These are phyloP conservation scores for Saturnispora diversa DNA, from an alignment of 805 yeast species.

Conservation along the genomic window DNA sequence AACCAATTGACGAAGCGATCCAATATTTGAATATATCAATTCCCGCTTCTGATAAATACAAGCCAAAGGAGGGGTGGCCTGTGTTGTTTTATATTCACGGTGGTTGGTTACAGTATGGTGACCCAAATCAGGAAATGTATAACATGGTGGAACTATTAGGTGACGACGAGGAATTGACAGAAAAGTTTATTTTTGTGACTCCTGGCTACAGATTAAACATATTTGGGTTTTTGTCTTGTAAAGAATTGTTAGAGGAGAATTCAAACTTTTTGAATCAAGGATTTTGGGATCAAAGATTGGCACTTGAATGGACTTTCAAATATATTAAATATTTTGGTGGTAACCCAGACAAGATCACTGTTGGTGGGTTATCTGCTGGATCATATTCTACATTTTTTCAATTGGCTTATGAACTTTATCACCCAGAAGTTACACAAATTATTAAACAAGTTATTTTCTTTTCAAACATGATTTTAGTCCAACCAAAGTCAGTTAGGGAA, in stretches of 20 bases:
- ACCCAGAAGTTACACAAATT: constrained; percentile 32
- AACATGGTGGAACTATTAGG: constrained; percentile 22
- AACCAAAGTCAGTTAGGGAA: constrained; percentile 34
- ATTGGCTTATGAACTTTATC: constrained; percentile 35
- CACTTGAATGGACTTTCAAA: constrained; percentile 38
- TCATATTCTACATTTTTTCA: constrained; percentile 36
- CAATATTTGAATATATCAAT: constrained; percentile 33
- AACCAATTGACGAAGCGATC: constrained; percentile 29
- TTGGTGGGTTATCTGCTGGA: constrained; percentile 44
- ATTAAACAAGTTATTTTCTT: constrained; percentile 31
- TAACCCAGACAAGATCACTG: constrained; percentile 34
- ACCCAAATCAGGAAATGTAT: constrained; percentile 22
- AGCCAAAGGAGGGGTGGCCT: constrained; percentile 36
- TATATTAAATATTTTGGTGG: constrained; percentile 41
- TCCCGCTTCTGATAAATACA: constrained; percentile 27
- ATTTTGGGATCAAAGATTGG: constrained; percentile 40
- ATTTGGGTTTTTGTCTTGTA: constrained; percentile 31
- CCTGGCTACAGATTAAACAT: constrained; percentile 36
- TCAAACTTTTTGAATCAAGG: constrained; percentile 30
- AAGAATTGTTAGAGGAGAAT: constrained; percentile 32
- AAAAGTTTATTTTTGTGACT: constrained; percentile 32
- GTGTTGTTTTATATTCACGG: constrained; percentile 36
- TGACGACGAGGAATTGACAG: constrained; percentile 23
- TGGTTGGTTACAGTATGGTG: constrained; percentile 35
- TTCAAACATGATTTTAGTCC: constrained; percentile 32